Evolutionary conservation across 495 filamentous ascomycete genomes (phyloP).

Genomic region (Aspergillus avenaceus): DNA sequence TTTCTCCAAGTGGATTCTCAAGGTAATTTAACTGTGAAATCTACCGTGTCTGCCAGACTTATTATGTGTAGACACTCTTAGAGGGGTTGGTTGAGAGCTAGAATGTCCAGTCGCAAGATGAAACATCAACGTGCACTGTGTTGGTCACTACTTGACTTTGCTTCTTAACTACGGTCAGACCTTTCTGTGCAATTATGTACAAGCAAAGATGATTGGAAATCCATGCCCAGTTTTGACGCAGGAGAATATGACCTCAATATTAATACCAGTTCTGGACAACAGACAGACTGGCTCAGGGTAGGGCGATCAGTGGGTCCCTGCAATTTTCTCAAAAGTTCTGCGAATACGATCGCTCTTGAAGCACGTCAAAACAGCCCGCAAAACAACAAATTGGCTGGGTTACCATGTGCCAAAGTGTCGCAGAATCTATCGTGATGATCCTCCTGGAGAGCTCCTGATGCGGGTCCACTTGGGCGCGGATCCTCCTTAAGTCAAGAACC

Average conservation of each 20-base stretch:
- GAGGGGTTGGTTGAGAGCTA: background rate
- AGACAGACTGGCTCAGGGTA: background rate
- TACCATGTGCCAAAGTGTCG: background rate
- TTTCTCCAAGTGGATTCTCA: too few relatives aligned
- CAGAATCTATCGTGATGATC: background rate
- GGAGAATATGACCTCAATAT: background rate
- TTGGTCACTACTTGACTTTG: too few relatives aligned
- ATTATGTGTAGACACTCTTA: too few relatives aligned
- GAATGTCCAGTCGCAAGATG: background rate
- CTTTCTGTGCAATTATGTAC: background rate
- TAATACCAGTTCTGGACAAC: background rate
- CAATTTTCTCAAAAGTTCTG: background rate
- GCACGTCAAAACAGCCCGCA: background rate
- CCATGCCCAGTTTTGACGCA: background rate
- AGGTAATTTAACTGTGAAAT: too few relatives aligned
- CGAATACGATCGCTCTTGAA: background rate
- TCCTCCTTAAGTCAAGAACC: constrained; percentile 5
- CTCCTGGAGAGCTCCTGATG: constrained; percentile 1
- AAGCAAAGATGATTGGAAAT: background rate
- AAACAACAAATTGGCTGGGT: background rate
- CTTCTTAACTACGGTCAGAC: background rate
- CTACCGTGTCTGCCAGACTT: too few relatives aligned
- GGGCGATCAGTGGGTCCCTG: background rate
- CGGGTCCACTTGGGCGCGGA: background rate
- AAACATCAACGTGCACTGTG: background rate